Evolutionary conservation across 2,329 filamentous ascomycete species (phyloP).

Genomic region (Cyclaneusma minus): DNA sequence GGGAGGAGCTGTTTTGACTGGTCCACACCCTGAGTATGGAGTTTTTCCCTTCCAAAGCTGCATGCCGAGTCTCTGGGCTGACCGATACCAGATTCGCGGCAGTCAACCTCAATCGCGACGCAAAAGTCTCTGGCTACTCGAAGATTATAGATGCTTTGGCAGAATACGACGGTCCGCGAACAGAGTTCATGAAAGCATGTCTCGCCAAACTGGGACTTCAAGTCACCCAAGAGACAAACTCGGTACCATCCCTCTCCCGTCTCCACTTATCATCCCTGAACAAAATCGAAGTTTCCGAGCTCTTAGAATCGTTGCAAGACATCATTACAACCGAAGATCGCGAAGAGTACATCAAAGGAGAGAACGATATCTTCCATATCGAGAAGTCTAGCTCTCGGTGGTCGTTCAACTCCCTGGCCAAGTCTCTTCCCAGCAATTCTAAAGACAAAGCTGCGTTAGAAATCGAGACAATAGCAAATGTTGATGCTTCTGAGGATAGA

Average conservation of each 20-base stretch:
- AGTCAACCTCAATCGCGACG: constrained; percentile 55
- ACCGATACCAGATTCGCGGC: constrained; percentile 54
- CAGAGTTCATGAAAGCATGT: constrained; percentile 64
- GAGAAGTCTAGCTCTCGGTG: constrained; percentile 49
- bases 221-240: constrained; percentile 51
- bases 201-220: constrained; percentile 69
- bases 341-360: constrained; percentile 60
- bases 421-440: constrained; percentile 26
- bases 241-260: constrained; percentile 64
- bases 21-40: constrained; percentile 79
- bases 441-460: constrained; percentile 3
- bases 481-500: constrained; percentile 29
- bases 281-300: constrained; percentile 46
- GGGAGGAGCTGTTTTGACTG: constrained; percentile 65
- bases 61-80: constrained; percentile 4
- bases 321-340: constrained; percentile 50
- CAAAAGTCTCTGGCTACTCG: constrained; percentile 52
- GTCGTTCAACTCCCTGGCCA: constrained; percentile 37
- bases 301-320: constrained; percentile 51
- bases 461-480: constrained; percentile 20
- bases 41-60: neutral
- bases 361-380: constrained; percentile 70
- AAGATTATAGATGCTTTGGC: constrained; percentile 52
- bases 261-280: constrained; percentile 66
- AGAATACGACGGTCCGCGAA: constrained; percentile 53